These are phyloP conservation scores for Cichorium intybus DNA, from an alignment of 140 eudicot genomes.

Conservation along the genomic window DNA sequence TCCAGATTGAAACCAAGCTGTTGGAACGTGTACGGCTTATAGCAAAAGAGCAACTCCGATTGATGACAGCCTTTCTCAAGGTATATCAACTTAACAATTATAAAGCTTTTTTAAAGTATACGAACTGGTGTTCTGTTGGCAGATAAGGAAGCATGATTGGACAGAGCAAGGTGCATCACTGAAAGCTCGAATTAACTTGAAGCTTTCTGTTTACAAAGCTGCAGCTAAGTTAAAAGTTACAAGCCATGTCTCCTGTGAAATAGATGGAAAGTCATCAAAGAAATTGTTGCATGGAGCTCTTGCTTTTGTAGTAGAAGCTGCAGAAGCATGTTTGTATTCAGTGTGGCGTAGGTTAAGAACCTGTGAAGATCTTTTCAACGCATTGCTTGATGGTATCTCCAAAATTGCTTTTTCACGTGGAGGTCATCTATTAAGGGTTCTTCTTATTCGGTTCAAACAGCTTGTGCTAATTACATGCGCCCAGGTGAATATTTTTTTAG, in stretches of 20 bases:
- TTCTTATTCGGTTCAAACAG: slow-evolving; percentile 87
- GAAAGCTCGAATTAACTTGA: slow-evolving; percentile 65
- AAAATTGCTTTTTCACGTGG: slow-evolving; percentile 84
- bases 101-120: too few relatives aligned
- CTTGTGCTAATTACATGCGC: slow-evolving; percentile 87
- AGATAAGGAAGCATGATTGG: slow-evolving; percentile 96
- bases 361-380: slow-evolving; percentile 88
- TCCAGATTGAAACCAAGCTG: slow-evolving; percentile 54
- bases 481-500: slow-evolving; percentile 52
- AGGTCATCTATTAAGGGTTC: slow-evolving; percentile 81
- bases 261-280: slow-evolving; percentile 77
- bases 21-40: slow-evolving; percentile 71
- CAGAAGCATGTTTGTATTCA: slow-evolving; percentile 78
- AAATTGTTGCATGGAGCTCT: slow-evolving; percentile 83
- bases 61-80: slow-evolving; percentile 68
- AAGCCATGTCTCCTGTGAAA: slow-evolving; percentile 53
- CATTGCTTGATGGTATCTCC: slow-evolving; percentile 88
- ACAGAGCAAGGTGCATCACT: slow-evolving; percentile 69
- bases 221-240: slow-evolving; percentile 59
- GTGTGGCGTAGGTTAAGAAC: slow-evolving; percentile 89
- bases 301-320: slow-evolving; percentile 81
- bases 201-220: slow-evolving; percentile 81
- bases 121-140: slow-evolving; percentile 38
- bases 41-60: slow-evolving; percentile 71
- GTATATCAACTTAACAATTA: slow-evolving; percentile 45